Evolutionary conservation across 805 yeast species (phyloP), one percentile per base, ranked within the genome.

Genomic region (Wickerhamomyces canadensis): DNA sequence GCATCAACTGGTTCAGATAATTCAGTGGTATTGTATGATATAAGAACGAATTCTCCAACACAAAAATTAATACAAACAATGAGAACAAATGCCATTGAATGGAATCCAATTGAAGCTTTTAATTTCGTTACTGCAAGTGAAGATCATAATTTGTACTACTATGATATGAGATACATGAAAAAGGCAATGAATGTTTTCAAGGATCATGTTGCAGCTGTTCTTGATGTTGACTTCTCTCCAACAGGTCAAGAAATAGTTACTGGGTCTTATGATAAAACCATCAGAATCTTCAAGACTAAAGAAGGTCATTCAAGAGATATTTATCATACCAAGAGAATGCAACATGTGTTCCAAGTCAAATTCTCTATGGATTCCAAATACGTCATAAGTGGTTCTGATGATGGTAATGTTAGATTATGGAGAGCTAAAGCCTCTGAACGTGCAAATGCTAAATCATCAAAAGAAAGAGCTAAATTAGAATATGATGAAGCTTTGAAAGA

Each of bases 21-120:
- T 54, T 83, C 96, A 1, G 72, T 93, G 36, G 89, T 91, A 3
- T 65, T 93, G 27, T 93, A 93, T 60, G 99, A 93, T 60, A 68
- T 86, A 34, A 76, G 98, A 53, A 86, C 96, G 6, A 79, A 84
- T 52, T 74, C 95, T 3, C 96, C 98, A 12, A 78, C 94, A 5
- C 98, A 94, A 61, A 91, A 89, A 59, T 76, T 91, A 41, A 84
- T 83, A 33, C 84, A 93, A 19, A 67, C 78, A 15, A 69, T 93
- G 73, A 73, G 94, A 52, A 84, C 89, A 15, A 93, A 93, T 60
- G 71, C 91, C 33, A 70, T 93, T 19, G 73, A 88, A 38, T 93
- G 98, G 98, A 93, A 93, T 62, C 99, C 99, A 5, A 85, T 93
- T 82, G 98, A 93, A 61, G 95, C 98, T 2, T 93, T 76, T 64